Evolutionary conservation across 306 rosid species (phyloP), one percentile per base, ranked within the genome.

Genomic region (Cucurbita argyrosperma): DNA sequence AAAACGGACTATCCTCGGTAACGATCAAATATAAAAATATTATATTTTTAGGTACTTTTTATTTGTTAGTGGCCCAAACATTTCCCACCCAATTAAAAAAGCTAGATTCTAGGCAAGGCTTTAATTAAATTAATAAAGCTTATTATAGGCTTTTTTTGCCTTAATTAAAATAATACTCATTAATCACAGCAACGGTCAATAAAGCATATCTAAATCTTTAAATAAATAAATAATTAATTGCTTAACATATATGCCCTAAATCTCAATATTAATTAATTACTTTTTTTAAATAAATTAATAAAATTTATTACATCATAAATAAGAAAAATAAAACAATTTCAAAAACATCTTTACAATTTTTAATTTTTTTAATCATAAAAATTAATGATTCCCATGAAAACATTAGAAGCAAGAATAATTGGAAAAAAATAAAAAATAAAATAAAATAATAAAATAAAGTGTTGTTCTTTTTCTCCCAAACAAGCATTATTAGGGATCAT

Each of bases 381-480:
- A 30, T 30, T 30, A 7, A 60, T 35, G 18, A 35, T 60, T 60
- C 66, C 15, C 45, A 35, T 14, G 66, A 60, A 14, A 15, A 35
- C 10, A 60, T 60, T 60, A 60, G 66, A 60, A 60, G 66, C 66
- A 60, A 60, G 47, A 62, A 62, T 62, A 62, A 37, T 62, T 62
- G 7, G n/a, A 1, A 59, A 23, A 11, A 7, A 6, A 62, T 3
- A 3, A 38, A 6, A 60, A 0, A 58, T 10, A 21, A 1, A 13
- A 6, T 0, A 18, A 54, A 7, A 9, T 5, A 4, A 0, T 62
- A 58, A 62, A 62, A 21, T 21, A 58, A 62, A 62, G 23, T 61
- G 12, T 61, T 37, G 18, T 61, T 38, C 46, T 37, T 61, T 38
- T 62, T 37, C 68, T 61, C 68, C 11, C 38, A 58, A 61, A 7